These are phyloP conservation scores for Pythium scleroteichum DNA, from an alignment of 352 stramenopile genomes.

Conservation along the genomic window DNA sequence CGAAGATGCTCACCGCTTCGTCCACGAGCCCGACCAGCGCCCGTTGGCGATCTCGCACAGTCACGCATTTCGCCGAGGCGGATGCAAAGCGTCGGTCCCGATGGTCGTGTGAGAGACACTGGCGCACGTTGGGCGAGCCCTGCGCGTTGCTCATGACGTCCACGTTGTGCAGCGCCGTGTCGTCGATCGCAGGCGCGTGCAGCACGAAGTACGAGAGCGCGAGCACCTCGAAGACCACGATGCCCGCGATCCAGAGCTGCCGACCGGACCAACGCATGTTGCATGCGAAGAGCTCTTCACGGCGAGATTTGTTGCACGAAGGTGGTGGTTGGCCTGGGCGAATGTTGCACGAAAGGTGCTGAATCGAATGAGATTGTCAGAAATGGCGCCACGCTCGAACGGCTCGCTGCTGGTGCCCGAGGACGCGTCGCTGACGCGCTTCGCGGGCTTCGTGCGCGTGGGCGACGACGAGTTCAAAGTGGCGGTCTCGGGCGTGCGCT, in stretches of 20 bases:
- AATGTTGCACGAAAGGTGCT: conserved; percentile 17
- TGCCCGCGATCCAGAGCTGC: conserved; percentile 15
- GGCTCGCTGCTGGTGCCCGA: conserved; percentile 41
- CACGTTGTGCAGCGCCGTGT: conserved; percentile 4
- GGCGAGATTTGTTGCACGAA: conserved; percentile 10
- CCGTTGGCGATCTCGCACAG: conserved; percentile 37
- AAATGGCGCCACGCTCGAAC: conserved; percentile 8
- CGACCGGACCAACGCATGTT: not conserved
- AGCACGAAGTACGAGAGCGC: conserved; percentile 20
- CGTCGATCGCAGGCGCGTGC: conserved; percentile 10
- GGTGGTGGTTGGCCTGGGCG: not conserved
- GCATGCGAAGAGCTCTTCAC: not conserved
- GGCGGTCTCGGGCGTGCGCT: conserved; percentile 41
- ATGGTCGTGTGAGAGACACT: conserved; percentile 11
- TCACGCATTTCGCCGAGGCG: conserved; percentile 32
- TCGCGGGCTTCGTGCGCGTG: conserved; percentile 59
- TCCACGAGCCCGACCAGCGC: conserved; percentile 44
- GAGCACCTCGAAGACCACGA: conserved; percentile 23
- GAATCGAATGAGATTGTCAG: too few species aligned
- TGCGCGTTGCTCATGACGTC: not conserved
- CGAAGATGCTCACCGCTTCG: conserved; percentile 40
- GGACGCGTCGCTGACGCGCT: conserved; percentile 39
- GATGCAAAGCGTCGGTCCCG: conserved; percentile 15
- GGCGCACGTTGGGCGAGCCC: conserved; percentile 19
- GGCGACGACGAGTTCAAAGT: conserved; percentile 51